Evolutionary conservation across 2,329 filamentous ascomycete genomes (phyloP), one percentile per base, ranked within the genome.

Genomic region (Colletotrichum sublineola): DNA sequence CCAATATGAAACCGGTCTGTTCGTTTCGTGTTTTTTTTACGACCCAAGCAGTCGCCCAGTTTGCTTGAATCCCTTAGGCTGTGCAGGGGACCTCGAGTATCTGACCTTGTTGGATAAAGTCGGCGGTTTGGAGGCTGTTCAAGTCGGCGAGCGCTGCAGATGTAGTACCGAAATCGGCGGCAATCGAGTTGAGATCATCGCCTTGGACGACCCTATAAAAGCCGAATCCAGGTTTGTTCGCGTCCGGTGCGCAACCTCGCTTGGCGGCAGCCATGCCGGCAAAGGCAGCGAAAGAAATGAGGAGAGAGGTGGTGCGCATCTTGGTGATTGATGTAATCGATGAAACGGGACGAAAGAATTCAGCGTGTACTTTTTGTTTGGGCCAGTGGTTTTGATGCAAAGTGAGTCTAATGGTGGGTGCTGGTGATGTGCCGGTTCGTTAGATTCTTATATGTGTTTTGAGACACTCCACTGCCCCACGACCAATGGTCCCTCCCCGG

Each of bases 141-240:
- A 8, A 1, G 0, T 40, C 5, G n/a, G n/a, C 44, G n/a, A 57
- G n/a, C 14, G 8, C 15, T 12, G 3, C 29, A 5, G 29, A 31
- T 3, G 31, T 60, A n/a, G 52, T 60, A 14, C 11, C 42, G 20
- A 57, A 62, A 18, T 62, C 57, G 29, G 18, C 15, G 14, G 57
- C 55, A 44, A 61, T 61, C 5, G 14, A 5, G 24, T 44, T 38
- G 65, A 67, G 65, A 3, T 18, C 42, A 46, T 67, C 65, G 56
- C 55, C 55, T n/a, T 33, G 1, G 5, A 61, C 65, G 46, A 67
- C 36, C 8, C 11, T 33, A 57, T 66, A 66, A 31, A 31, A 66
- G 63, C 63, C 63, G 5, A 14, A 3, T n/a, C 63, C 63, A 11
- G 63, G 52, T 33, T 66, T 11, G 63, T 52, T 20, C 40, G 3